A percentile compares a stretch with the other conserved stretches of the same genome.
These are phyloP conservation scores for Pseudogymnoascus sp. DNA, from an alignment of 2,329 filamentous ascomycete species.

Conservation along the genomic window DNA sequence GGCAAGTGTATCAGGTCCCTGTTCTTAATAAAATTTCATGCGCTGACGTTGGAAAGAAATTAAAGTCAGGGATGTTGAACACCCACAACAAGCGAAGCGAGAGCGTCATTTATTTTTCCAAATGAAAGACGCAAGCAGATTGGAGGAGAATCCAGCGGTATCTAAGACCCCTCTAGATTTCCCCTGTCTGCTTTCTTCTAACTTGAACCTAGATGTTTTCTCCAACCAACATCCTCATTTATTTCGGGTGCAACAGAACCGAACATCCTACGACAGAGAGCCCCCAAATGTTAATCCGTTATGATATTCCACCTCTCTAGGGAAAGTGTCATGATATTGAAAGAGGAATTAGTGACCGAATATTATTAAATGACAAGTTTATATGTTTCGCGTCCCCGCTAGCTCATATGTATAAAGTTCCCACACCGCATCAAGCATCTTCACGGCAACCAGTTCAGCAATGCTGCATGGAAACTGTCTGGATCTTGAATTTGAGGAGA, in stretches of 20 bases:
- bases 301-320: background rate
- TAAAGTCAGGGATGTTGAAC: background rate
- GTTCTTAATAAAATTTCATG: background rate
- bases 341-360: background rate
- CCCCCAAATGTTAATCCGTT: background rate
- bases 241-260: background rate
- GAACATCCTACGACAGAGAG: background rate
- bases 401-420: conserved; percentile 18
- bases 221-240: background rate
- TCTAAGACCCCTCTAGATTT: background rate
- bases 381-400: background rate
- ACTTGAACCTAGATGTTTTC: background rate
- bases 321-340: background rate
- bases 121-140: background rate
- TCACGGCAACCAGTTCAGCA: conserved; percentile 36
- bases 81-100: background rate
- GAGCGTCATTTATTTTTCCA: background rate
- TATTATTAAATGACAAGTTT: background rate
- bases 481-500: conserved; percentile 45
- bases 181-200: background rate
- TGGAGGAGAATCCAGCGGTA: background rate
- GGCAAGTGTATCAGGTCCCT: background rate
- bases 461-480: conserved; percentile 35
- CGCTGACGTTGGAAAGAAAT: background rate
- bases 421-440: background rate